Evolutionary conservation across 495 filamentous ascomycete species (phyloP).

Genomic region (Friedmanniomyces simplex): DNA sequence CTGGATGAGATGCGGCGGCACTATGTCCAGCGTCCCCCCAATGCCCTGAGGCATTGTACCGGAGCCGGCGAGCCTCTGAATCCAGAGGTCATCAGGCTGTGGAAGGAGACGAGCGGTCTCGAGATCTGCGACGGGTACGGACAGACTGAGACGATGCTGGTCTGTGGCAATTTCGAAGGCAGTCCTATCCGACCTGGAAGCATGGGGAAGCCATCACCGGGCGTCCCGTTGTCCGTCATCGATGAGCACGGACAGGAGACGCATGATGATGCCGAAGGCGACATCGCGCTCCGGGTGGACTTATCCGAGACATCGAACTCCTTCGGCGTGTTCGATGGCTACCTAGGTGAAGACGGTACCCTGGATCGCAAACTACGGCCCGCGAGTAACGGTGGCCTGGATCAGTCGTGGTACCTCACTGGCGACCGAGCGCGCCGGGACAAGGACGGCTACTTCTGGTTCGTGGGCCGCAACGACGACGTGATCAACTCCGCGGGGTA

Average conservation of each 20-base stretch:
- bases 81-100: slow-evolving; percentile 15
- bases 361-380: slow-evolving; percentile 1
- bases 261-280: slow-evolving; percentile 12
- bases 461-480: slow-evolving; percentile 21
- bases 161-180: slow-evolving; percentile 19
- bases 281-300: slow-evolving; percentile 16
- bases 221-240: slow-evolving; percentile 16
- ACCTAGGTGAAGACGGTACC: slow-evolving; percentile 14
- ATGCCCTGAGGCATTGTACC: slow-evolving; percentile 9
- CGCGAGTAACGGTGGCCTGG: background rate
- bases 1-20: slow-evolving; percentile 8
- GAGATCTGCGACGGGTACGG: slow-evolving; percentile 21
- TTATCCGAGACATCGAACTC: slow-evolving; percentile 4
- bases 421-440: slow-evolving; percentile 19
- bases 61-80: slow-evolving; percentile 22
- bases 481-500: slow-evolving; percentile 22
- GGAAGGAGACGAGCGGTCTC: slow-evolving; percentile 15
- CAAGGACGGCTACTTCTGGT: slow-evolving; percentile 23
- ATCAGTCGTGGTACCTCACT: slow-evolving; percentile 11
- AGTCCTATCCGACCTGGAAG: slow-evolving; percentile 8
- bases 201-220: slow-evolving; percentile 19
- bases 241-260: slow-evolving; percentile 9
- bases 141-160: slow-evolving; percentile 20
- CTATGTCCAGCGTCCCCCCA: slow-evolving; percentile 6
- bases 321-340: slow-evolving; percentile 20